Evolutionary conservation across 1,139 yeast genomes (phyloP).

Genomic region (Ogataea hybrid): DNA sequence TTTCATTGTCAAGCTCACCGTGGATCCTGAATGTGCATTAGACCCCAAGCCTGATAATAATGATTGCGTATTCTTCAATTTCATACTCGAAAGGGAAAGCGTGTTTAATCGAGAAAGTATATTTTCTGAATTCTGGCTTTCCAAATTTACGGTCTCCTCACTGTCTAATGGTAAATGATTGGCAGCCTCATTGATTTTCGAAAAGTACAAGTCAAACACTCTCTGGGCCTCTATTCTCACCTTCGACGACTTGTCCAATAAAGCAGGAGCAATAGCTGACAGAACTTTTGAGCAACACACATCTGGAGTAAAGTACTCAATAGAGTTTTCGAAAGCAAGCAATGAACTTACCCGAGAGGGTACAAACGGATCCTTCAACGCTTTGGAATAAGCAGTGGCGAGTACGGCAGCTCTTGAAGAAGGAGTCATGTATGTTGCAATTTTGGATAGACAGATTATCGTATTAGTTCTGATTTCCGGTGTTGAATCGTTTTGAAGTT

Average conservation of each 20-base stretch:
- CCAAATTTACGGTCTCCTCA: slow-evolving; percentile 37
- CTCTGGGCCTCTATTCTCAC: slow-evolving; percentile 72
- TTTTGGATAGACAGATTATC: slow-evolving; percentile 67
- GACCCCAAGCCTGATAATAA: slow-evolving; percentile 24
- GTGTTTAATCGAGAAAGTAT: slow-evolving; percentile 19
- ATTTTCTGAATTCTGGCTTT: slow-evolving; percentile 28
- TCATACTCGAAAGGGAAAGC: slow-evolving; percentile 23
- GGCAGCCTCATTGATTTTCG: slow-evolving; percentile 64
- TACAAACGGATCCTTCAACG: slow-evolving; percentile 75
- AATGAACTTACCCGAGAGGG: slow-evolving; percentile 80
- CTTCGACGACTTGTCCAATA: slow-evolving; percentile 69
- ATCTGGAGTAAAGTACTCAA: slow-evolving; percentile 66
- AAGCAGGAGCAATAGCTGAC: slow-evolving; percentile 81
- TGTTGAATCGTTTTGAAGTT: slow-evolving; percentile 81
- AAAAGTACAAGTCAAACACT: slow-evolving; percentile 63
- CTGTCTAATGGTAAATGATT: slow-evolving; percentile 48
- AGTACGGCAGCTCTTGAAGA: slow-evolving; percentile 67
- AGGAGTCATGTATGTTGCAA: slow-evolving; percentile 61
- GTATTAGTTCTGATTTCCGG: slow-evolving; percentile 88
- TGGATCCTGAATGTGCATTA: slow-evolving; percentile 7
- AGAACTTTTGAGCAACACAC: slow-evolving; percentile 81
- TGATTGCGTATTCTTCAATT: slow-evolving; percentile 20
- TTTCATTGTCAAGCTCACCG: not conserved
- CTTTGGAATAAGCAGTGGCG: slow-evolving; percentile 83
- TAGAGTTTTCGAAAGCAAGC: slow-evolving; percentile 64